A percentile compares a stretch with the other conserved stretches of the same genome.
Conservation (phyloP, 495 filamentous ascomycete genomes). For the Astrothelium macrocarpum region DNA sequence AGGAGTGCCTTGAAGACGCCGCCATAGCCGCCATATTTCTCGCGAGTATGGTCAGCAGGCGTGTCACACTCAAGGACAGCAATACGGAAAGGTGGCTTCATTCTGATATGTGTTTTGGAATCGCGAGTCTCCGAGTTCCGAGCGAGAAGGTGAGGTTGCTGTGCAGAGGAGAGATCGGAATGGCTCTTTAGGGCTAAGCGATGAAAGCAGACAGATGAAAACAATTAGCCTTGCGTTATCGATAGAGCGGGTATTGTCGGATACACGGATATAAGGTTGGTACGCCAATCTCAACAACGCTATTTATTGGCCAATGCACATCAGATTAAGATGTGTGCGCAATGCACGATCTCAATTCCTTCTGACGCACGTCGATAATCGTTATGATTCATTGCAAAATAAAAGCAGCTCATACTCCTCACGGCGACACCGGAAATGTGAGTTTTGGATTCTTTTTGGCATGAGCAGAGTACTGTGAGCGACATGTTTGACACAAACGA, state of each 20-base stretch:
- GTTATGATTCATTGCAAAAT: background rate
- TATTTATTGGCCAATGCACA: background rate
- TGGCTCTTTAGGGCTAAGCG: too few relatives aligned
- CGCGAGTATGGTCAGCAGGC: slow-evolving; percentile 45
- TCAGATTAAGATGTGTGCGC: background rate
- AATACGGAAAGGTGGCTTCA: slow-evolving; percentile 56
- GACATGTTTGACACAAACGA: too few relatives aligned
- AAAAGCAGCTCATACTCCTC: background rate
- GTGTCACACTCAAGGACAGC: slow-evolving; percentile 79
- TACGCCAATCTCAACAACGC: background rate
- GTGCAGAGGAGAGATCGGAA: too few relatives aligned
- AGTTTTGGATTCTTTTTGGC: background rate
- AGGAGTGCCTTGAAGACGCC: slow-evolving; percentile 63
- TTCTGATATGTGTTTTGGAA: background rate
- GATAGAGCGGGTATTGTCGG: background rate
- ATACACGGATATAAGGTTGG: background rate
- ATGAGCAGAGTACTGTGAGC: background rate
- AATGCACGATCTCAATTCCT: background rate
- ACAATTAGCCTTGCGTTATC: background rate
- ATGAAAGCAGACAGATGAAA: background rate
- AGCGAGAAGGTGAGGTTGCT: background rate
- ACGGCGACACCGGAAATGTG: background rate
- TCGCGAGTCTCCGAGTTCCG: background rate
- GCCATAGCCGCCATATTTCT: slow-evolving; percentile 61
- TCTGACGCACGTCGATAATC: background rate